Evolutionary conservation across 2,329 filamentous ascomycete genomes (phyloP).

Genomic region (Botrytis byssoidea): DNA sequence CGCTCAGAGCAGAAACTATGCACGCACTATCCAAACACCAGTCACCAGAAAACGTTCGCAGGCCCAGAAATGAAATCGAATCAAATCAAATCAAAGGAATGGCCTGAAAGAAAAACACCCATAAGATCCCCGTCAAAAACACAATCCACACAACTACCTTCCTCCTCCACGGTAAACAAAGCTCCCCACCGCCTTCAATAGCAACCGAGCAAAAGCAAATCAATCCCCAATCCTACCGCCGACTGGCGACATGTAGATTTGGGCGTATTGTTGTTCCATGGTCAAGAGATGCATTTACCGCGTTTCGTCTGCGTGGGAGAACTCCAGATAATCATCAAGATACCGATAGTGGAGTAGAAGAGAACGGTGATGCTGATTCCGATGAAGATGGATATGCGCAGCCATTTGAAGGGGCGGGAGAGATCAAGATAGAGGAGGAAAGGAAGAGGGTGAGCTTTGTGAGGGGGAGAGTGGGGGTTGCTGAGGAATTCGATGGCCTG

Average conservation of each 20-base stretch:
- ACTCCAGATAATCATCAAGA: background rate
- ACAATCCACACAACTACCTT: background rate
- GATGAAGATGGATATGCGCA: background rate
- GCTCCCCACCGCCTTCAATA: background rate
- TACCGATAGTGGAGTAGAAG: background rate
- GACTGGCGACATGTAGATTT: background rate
- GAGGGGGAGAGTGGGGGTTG: background rate
- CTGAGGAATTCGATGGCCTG: background rate
- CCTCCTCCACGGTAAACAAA: background rate
- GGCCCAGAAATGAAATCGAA: no score
- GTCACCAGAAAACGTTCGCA: rapidly evolving
- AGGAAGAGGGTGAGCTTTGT: background rate
- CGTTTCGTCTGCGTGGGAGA: background rate
- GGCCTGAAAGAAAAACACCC: no score
- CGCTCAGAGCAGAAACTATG: background rate
- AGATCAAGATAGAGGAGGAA: background rate
- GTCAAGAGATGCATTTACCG: background rate
- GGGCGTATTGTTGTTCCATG: background rate
- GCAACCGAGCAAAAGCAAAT: background rate
- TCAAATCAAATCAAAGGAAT: background rate
- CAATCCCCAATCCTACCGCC: background rate
- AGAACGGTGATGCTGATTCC: background rate
- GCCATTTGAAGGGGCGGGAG: background rate
- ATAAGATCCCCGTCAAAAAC: background rate
- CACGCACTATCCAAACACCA: background rate